Evolutionary conservation across 805 yeast genomes (phyloP).

Genomic region (Candida ulmi): DNA sequence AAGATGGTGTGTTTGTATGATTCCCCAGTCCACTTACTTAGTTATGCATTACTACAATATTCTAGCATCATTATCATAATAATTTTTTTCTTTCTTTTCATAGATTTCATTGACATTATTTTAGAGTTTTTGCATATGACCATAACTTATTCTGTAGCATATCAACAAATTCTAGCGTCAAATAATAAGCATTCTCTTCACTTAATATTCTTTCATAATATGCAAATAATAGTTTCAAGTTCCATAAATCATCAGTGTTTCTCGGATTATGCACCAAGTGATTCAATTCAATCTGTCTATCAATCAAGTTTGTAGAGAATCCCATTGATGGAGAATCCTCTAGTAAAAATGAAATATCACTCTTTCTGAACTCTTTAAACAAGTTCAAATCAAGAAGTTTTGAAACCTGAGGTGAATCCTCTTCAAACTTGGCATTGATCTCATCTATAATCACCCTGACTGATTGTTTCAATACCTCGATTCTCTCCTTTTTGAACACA

Average conservation of each 20-base stretch:
- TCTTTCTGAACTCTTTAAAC: slow-evolving; percentile 11
- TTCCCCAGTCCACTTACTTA: neutral
- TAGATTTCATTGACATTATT: neutral
- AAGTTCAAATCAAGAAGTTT: slow-evolving; percentile 10
- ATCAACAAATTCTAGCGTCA: slow-evolving; percentile 49
- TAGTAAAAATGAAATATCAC: slow-evolving; percentile 12
- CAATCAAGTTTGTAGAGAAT: slow-evolving; percentile 41
- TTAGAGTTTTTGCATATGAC: slow-evolving; percentile 8
- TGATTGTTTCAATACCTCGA: slow-evolving; percentile 28
- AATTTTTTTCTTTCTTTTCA: neutral
- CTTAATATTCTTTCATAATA: slow-evolving; percentile 42
- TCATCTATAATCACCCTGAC: slow-evolving; percentile 22
- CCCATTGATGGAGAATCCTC: slow-evolving; percentile 10
- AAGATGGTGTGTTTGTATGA: slow-evolving; percentile 15
- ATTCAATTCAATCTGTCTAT: slow-evolving; percentile 48
- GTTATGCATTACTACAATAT: neutral
- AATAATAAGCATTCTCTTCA: slow-evolving; percentile 32
- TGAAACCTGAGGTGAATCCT: slow-evolving; percentile 3
- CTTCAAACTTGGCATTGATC: slow-evolving; percentile 16
- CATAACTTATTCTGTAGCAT: slow-evolving; percentile 41
- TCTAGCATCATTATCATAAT: neutral
- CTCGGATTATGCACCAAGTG: slow-evolving; percentile 36
- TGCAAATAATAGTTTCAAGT: slow-evolving; percentile 53
- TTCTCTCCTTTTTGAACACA: slow-evolving; percentile 39
- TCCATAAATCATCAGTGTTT: slow-evolving; percentile 54